Conservation (phyloP, 495 filamentous ascomycete genomes). For the Aspergillus coremiiformis region DNA sequence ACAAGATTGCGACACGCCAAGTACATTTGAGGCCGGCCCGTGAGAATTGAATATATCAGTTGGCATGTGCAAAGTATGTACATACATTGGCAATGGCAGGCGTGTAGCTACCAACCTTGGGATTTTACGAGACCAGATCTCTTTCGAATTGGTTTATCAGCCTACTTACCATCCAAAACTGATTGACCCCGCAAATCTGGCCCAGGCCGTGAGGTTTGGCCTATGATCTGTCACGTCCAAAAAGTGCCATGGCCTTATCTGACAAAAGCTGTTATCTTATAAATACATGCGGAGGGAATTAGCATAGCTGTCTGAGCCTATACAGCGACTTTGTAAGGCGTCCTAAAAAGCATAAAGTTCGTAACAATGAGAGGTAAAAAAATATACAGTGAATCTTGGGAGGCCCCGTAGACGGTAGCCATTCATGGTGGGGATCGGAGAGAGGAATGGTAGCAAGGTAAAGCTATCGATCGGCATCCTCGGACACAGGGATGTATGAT, state of each 20-base stretch:
- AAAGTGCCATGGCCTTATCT: not conserved
- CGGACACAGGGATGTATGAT: constrained; percentile 38
- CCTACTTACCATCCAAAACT: not conserved
- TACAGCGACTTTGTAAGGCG: not conserved
- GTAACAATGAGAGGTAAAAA: not conserved
- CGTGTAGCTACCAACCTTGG: not conserved
- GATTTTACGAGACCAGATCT: not conserved
- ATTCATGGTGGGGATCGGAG: not conserved
- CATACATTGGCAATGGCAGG: not conserved
- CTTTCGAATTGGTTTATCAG: not conserved
- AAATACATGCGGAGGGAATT: not conserved
- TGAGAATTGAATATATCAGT: too few relatives aligned
- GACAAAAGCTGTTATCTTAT: not conserved
- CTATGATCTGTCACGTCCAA: not conserved
- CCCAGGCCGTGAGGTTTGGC: not conserved
- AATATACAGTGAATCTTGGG: not conserved
- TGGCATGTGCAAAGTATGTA: too few relatives aligned
- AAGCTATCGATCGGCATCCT: constrained; percentile 15
- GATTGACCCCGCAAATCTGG: not conserved
- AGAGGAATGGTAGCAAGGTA: not conserved
- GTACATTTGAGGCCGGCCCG: too few relatives aligned
- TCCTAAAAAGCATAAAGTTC: not conserved
- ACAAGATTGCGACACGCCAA: too few relatives aligned
- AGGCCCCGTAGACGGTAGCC: not conserved
- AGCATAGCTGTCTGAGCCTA: not conserved